A percentile compares a stretch with the other conserved stretches of the same genome.
These are phyloP conservation scores for Candida hungchunana DNA, from an alignment of 805 yeast species.

Conservation along the genomic window DNA sequence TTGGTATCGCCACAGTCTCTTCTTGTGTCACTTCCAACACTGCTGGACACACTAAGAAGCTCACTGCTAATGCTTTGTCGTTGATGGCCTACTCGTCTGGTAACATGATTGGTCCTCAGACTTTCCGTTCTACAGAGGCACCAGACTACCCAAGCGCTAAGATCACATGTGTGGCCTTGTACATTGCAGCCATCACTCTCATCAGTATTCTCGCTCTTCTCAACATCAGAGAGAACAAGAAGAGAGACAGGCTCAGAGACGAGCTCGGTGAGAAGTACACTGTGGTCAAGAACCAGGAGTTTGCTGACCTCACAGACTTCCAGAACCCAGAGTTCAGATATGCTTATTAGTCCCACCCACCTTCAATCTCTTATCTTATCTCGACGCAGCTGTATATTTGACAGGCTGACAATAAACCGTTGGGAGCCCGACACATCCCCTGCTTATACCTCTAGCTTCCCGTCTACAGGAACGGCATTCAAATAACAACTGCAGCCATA, in stretches of 20 bases:
- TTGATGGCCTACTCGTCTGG: conserved; percentile 15
- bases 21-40: conserved; percentile 24
- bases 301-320: conserved; percentile 49
- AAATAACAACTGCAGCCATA: no score
- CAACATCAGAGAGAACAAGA: conserved; percentile 34
- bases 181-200: conserved; percentile 32
- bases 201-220: conserved; percentile 27
- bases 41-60: conserved; percentile 14
- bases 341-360: no score
- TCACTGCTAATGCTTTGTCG: conserved; percentile 11
- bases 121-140: conserved; percentile 52
- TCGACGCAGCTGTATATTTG: no score
- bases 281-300: conserved; percentile 25
- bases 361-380: no score
- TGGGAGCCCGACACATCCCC: no score
- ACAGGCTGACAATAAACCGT: no score
- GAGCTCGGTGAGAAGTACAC: conserved; percentile 20
- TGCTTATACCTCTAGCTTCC: no score
- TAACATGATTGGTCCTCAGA: conserved; percentile 62
- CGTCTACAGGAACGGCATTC: no score
- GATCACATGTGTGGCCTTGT: conserved; percentile 19
- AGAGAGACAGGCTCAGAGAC: conserved; percentile 29
- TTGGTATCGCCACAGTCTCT: conserved; percentile 15
- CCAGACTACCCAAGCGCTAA: conserved; percentile 58
- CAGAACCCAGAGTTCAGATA: conserved; percentile 54